Evolutionary conservation across 352 stramenopile species (phyloP), one percentile per base, ranked within the genome.

Genomic region (Pythium phragmiticola): DNA sequence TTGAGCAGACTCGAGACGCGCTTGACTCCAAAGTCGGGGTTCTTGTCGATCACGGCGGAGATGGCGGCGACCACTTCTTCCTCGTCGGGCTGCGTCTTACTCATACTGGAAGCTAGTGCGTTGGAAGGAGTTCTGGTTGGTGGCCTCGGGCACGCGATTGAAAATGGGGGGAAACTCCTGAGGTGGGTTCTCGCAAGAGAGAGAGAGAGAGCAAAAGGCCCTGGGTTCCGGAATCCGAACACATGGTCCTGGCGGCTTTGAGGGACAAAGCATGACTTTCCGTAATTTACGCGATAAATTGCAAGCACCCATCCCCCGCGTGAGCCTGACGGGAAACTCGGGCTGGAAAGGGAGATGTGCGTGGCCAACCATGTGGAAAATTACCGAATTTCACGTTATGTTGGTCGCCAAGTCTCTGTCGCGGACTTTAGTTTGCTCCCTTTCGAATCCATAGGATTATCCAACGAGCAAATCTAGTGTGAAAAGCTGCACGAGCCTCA

Each of bases 11-110:
- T 77, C 26, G 75, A 68, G 23, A 92, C 76, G 58, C 82, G 81
- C 77, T 90, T 90, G 65, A 77, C 71, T 60, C 83, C 82, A 57
- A 90, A 90, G 11, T 89, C 71, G 11, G 82, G 79, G 66, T 90
- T 89, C 61, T 75, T 47, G 21, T 72, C 69, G 55, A 89, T 73
- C 57, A 89, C 71, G 21, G 62, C 54, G 59, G 81, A 53, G 74
- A 92, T 88, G 45, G 74, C 70, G 6, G 66, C 64, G 28, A 90
- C 66, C 60, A 92, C 77, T 58, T 89, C 76, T 62, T 83, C 72
- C 65, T 89, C 80, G 52, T 84, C 70, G 14, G 80, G 80, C 72
- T 84, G 76, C 37, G 70, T 76, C 72, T 86, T 86, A 68, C 49
- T 73, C 77, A 87, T 89, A 30, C 26, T 30, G 26, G 23, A 9